Base-by-base conservation (phyloP, 1,284 basidiomycete species). In the Tremellales sp. region DNA sequence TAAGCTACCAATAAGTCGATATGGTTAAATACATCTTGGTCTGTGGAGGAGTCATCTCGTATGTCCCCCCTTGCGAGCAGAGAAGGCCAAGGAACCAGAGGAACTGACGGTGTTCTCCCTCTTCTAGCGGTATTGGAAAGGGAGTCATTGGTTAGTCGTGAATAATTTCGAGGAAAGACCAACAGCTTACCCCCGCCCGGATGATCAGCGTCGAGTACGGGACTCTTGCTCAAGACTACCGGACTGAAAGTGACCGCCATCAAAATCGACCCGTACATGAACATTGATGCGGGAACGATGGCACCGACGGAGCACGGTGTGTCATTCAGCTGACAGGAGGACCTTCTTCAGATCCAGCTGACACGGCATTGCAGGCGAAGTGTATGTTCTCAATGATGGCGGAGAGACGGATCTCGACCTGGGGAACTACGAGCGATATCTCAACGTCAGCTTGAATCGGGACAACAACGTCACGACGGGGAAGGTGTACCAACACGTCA, bases 201-300 rank as follows among this genome's bases (percentile, higher is more conserved):
- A 36, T 56, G 34, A 14, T 5, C 50, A 92, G 93, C 94, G 61
- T 98, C 94, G 34, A 97, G 93, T 52, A 97, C 95, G 14, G 94
- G 94, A 55, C 78, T 98, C 43, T 80, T 98, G 45, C 80, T 98
- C 71, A 97, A 97, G 78, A 97, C 90, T 40, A 83, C 86, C 27
- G 94, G 94, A 37, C 79, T 95, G 56, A 94, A 92, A 74, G 94
- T 97, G 65, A 98, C 95, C 2, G 87, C 95, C 22, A 97, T 98
- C 79, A 98, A 98, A 77, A 97, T 98, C 63, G 94, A 98, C 73
- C 94, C 94, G 19, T 98, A 98, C 71, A 97, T 98, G 93, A 98
- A 98, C 77, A 97, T 99, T 65, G 94, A 99, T 80, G 95, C 94
- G 29, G 95, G 95, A 35, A 97, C 94, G 26, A 99, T 99, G 94